These are phyloP conservation scores for Podospora sp. DNA, from an alignment of 495 filamentous ascomycete species.

Conservation along the genomic window DNA sequence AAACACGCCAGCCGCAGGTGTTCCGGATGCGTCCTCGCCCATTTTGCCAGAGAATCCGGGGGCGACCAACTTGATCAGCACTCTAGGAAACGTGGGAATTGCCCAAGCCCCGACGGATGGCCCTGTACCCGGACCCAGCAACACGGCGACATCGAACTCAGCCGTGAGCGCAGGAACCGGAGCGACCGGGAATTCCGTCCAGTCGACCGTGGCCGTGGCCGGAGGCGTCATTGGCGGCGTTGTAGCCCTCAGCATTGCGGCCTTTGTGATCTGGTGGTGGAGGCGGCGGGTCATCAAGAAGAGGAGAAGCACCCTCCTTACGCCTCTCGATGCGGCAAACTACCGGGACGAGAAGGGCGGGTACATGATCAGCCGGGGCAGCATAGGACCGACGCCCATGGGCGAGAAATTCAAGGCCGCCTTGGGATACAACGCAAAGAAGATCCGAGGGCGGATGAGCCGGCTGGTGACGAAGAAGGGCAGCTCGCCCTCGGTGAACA, in stretches of 20 bases:
- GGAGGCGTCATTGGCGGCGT: constrained; percentile 55
- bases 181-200: constrained; percentile 31
- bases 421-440: constrained; percentile 41
- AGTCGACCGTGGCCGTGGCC: constrained; percentile 48
- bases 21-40: constrained; percentile 24
- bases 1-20: constrained; percentile 21
- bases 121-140: constrained; percentile 22
- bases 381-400: constrained; percentile 46
- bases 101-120: constrained; percentile 23
- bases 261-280: constrained; percentile 53
- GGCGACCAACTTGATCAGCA: constrained; percentile 27
- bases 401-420: constrained; percentile 41
- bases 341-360: constrained; percentile 40
- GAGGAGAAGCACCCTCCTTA: constrained; percentile 48
- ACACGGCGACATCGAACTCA: constrained; percentile 24
- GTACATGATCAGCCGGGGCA: constrained; percentile 46
- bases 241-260: constrained; percentile 47
- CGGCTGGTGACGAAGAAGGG: constrained; percentile 40
- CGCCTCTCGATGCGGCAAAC: constrained; percentile 43
- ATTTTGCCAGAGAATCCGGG: constrained; percentile 21
- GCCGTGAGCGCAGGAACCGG: constrained; percentile 21
- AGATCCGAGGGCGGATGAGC: constrained; percentile 41
- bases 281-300: constrained; percentile 42
- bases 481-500: constrained; percentile 48
- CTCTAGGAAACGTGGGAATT: constrained; percentile 25